phyloP scores from a whole-genome alignment of 1,284 basidiomycete genomes.

The Cryptococcus sp. region DNA sequence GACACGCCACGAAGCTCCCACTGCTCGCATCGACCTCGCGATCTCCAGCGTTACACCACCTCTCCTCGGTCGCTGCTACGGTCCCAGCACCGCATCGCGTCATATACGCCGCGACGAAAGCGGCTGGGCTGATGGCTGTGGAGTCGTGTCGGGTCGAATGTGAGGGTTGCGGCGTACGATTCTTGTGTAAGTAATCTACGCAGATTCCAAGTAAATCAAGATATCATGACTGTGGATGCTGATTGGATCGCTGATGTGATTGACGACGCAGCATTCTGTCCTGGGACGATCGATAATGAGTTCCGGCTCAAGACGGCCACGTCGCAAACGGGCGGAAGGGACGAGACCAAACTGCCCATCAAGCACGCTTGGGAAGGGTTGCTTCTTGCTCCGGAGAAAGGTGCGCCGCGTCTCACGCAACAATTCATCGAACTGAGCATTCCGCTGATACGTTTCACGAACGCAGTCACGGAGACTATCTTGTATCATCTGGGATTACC shows the following conservation, averaged over 20 bases:
- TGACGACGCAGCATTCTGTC: slow-evolving; percentile 39
- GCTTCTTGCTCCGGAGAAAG: slow-evolving; percentile 40
- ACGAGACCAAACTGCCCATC: slow-evolving; percentile 36
- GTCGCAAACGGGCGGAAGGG: slow-evolving; percentile 56
- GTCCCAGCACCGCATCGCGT: slow-evolving; percentile 83
- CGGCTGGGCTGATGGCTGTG: slow-evolving; percentile 75
- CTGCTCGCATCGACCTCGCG: slow-evolving; percentile 68
- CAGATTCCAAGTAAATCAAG: too few species aligned
- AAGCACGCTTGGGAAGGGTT: slow-evolving; percentile 43
- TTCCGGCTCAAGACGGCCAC: slow-evolving; percentile 70
- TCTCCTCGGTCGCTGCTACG: slow-evolving; percentile 77
- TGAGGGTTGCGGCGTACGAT: slow-evolving; percentile 50
- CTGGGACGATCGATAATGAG: slow-evolving; percentile 63
- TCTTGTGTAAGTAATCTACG: slow-evolving; percentile 42
- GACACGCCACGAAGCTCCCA: slow-evolving; percentile 64
- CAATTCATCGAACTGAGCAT: not conserved
- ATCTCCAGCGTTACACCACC: slow-evolving; percentile 72
- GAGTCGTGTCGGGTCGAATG: slow-evolving; percentile 65
- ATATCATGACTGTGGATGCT: too few species aligned
- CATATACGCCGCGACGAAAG: slow-evolving; percentile 82
- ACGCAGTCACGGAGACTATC: slow-evolving; percentile 46
- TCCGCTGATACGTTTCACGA: slow-evolving; percentile 1
- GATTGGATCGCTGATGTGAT: slow-evolving; percentile 40
- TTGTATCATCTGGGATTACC: slow-evolving; percentile 45
- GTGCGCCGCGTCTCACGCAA: slow-evolving; percentile 21